A percentile compares a stretch with the other conserved stretches of the same genome.
Evolutionary conservation across 345 rosid species (phyloP).

Genomic region (Eucalyptus erythrocorys): DNA sequence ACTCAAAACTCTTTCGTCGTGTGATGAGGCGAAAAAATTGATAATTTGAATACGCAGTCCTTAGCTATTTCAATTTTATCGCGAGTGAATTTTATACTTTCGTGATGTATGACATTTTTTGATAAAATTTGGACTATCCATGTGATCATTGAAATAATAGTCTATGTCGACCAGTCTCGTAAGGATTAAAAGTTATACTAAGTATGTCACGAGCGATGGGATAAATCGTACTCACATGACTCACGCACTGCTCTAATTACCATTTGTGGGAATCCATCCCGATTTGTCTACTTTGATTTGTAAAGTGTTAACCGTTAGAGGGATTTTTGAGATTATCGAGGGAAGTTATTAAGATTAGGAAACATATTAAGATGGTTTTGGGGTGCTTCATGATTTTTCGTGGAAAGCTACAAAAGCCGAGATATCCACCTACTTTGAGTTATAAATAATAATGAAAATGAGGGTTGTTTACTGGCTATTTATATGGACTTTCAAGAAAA

Average conservation of each 20-base stretch:
- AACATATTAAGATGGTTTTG: neutral
- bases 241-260: fast-evolving
- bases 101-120: neutral
- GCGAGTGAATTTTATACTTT: neutral
- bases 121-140: neutral
- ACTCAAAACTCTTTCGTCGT: neutral
- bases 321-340: no score
- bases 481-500: neutral
- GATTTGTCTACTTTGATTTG: fast-evolving
- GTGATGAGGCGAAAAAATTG: neutral
- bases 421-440: neutral
- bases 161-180: fast-evolving
- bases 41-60: neutral
- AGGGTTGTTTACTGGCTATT: neutral
- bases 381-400: neutral
- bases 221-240: neutral
- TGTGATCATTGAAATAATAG: neutral
- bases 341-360: no score
- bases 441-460: neutral
- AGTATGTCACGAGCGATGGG: neutral
- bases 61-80: neutral
- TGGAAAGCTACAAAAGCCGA: neutral
- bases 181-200: neutral
- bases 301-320: no score
- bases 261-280: neutral